phyloP scores from a whole-genome alignment of 2,329 filamentous ascomycete species.

The Hirsutella rhossiliensis region DNA sequence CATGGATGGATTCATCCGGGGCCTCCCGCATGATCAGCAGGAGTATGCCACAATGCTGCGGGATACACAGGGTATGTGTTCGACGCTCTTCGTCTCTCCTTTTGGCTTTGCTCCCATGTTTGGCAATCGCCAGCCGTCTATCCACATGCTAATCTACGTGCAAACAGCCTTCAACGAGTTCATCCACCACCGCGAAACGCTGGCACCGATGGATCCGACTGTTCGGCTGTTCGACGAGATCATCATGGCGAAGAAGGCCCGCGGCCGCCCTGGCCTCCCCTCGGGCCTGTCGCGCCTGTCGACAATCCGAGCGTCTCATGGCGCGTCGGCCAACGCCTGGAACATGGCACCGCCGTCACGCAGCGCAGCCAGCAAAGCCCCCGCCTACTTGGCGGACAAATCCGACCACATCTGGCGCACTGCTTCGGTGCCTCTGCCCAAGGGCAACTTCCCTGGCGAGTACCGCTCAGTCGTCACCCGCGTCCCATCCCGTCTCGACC shows the following conservation, averaged over 20 bases:
- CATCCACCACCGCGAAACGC: slow-evolving; percentile 67
- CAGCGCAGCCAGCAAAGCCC: slow-evolving; percentile 24
- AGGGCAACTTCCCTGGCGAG: slow-evolving; percentile 49
- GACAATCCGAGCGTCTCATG: slow-evolving; percentile 44
- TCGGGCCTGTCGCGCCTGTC: slow-evolving; percentile 51
- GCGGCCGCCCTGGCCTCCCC: slow-evolving; percentile 53
- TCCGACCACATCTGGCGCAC: slow-evolving; percentile 73
- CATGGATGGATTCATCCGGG: slow-evolving; percentile 52
- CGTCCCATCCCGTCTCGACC: slow-evolving; percentile 74
- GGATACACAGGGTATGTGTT: slow-evolving; percentile 49
- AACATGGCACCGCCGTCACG: slow-evolving; percentile 23
- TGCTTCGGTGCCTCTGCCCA: slow-evolving; percentile 46
- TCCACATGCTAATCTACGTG: neutral
- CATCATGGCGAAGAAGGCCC: slow-evolving; percentile 63
- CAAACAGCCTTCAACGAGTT: slow-evolving; percentile 59
- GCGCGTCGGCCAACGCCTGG: slow-evolving; percentile 29
- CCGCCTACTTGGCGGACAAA: slow-evolving; percentile 57
- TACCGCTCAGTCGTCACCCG: slow-evolving; percentile 49
- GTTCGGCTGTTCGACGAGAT: slow-evolving; percentile 77
- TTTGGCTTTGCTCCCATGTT: no score
- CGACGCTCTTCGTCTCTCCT: neutral
- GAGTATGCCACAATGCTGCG: slow-evolving; percentile 52
- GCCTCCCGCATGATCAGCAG: slow-evolving; percentile 52
- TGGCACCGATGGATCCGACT: slow-evolving; percentile 45
- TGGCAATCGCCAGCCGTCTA: no score